These are phyloP conservation scores for Alnus glutinosa DNA, from an alignment of 306 rosid species.

Conservation along the genomic window DNA sequence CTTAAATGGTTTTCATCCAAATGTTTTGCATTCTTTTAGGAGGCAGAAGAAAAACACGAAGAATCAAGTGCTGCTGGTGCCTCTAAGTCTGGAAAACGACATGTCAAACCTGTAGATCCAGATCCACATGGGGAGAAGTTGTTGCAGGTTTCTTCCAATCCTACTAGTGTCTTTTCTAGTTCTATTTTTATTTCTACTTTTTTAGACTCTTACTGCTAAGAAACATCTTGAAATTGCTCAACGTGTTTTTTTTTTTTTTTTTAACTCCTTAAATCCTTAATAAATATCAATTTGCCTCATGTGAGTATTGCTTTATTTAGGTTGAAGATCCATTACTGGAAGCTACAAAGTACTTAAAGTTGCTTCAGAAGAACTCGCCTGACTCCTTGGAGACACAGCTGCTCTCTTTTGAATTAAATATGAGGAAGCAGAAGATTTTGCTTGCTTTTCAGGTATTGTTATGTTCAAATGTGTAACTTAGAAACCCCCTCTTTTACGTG, in stretches of 20 bases:
- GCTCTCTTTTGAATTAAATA: conserved; percentile 87
- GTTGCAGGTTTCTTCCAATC: conserved; percentile 64
- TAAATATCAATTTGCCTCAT: conserved; percentile 19
- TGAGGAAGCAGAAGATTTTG: conserved; percentile 78
- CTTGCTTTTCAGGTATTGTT: conserved; percentile 83
- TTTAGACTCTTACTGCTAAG: background rate
- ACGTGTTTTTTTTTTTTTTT: background rate
- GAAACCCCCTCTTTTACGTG: conserved; percentile 1
- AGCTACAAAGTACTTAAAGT: conserved; percentile 90
- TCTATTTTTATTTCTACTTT: background rate
- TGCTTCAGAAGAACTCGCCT: conserved; percentile 91
- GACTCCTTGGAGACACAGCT: conserved; percentile 81
- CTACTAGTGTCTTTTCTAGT: conserved; percentile 18
- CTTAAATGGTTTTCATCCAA: conserved; percentile 22
- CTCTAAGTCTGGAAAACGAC: conserved; percentile 84
- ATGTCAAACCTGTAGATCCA: conserved; percentile 85
- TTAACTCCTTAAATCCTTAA: conserved; percentile 5
- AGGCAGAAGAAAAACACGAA: conserved; percentile 90
- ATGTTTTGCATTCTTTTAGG: conserved; percentile 51
- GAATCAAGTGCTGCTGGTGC: conserved; percentile 57
- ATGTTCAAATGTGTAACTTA: conserved; percentile 7
- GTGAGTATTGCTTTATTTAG: conserved; percentile 36
- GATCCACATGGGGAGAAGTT: conserved; percentile 93
- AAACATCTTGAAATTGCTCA: background rate
- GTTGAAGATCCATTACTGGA: conserved; percentile 82